phyloP scores from a whole-genome alignment of 306 rosid genomes.

The Rubus parviflorus region DNA sequence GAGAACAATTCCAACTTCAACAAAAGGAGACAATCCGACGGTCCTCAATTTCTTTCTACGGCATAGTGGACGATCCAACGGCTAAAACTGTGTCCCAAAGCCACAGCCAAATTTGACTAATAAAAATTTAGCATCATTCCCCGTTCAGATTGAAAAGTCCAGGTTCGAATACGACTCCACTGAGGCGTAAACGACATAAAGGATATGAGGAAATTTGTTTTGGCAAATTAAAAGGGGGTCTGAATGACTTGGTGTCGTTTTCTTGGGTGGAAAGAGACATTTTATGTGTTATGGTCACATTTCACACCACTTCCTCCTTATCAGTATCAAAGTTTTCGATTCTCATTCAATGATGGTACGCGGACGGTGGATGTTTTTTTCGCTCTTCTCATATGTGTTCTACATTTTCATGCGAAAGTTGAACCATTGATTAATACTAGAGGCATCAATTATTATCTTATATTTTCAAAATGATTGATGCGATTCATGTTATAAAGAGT shows the following conservation, averaged over 20 bases:
- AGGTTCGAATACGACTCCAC: slow-evolving; percentile 14
- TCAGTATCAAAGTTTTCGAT: slow-evolving; percentile 15
- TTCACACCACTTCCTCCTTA: neutral
- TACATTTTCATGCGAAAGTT: neutral
- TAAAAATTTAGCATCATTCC: neutral
- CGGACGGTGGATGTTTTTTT: slow-evolving; percentile 10
- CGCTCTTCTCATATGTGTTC: neutral
- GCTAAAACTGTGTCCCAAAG: neutral
- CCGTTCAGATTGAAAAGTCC: slow-evolving; percentile 14
- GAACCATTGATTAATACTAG: no score
- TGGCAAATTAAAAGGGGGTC: neutral
- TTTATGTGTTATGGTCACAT: neutral
- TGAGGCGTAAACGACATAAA: slow-evolving; percentile 7
- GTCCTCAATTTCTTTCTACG: neutral
- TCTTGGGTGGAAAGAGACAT: slow-evolving; percentile 21
- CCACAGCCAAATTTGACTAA: slow-evolving; percentile 17
- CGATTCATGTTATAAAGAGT: no score
- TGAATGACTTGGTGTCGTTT: slow-evolving; percentile 26
- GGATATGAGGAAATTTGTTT: neutral
- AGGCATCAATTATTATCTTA: neutral
- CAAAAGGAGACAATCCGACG: neutral
- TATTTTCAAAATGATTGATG: neutral
- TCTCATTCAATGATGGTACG: neutral
- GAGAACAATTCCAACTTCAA: neutral
- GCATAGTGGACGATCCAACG: slow-evolving; percentile 2